Percentiles rank a stretch among this genome's conserved stretches.
Conservation (phyloP, 805 yeast species). For the Candida jianshihensis region DNA sequence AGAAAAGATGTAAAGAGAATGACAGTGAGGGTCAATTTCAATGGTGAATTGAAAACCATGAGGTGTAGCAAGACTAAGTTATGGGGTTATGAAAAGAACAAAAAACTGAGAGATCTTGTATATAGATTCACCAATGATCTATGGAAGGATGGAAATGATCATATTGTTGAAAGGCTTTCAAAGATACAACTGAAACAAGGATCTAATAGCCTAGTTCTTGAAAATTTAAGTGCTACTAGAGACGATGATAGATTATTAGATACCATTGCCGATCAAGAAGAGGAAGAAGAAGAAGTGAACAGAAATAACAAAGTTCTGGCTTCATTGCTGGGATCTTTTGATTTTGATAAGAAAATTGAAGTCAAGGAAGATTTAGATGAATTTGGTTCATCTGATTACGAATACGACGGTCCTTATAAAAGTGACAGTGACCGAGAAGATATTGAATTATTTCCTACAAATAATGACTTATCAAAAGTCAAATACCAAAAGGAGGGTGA, state of each 20-base stretch:
- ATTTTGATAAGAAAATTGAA: constrained; percentile 46
- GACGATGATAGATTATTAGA: constrained; percentile 12
- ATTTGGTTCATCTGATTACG: constrained; percentile 37
- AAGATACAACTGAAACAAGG: constrained; percentile 14
- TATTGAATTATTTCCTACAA: constrained; percentile 14
- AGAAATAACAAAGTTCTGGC: constrained; percentile 42
- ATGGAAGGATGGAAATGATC: constrained; percentile 79
- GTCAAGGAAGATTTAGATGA: constrained; percentile 34
- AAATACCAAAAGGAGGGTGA: constrained; percentile 24
- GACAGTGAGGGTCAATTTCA: constrained; percentile 58
- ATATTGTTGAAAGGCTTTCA: constrained; percentile 57
- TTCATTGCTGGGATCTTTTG: constrained; percentile 37
- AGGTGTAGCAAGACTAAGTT: constrained; percentile 68
- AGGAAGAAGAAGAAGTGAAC: constrained; percentile 32
- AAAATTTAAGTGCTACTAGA: constrained; percentile 9
- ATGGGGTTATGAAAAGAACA: constrained; percentile 85
- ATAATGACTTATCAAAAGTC: constrained; percentile 12
- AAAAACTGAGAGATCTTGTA: constrained; percentile 53
- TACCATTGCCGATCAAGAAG: constrained; percentile 28
- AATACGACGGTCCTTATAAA: constrained; percentile 32
- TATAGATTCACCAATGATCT: constrained; percentile 53
- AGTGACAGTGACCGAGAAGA: constrained; percentile 27
- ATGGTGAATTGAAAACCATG: constrained; percentile 49
- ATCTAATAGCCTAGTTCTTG: constrained; percentile 8
- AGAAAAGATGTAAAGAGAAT: constrained; percentile 47